phyloP scores from a whole-genome alignment of 345 rosid genomes.

The Schrenkiella parvula region DNA sequence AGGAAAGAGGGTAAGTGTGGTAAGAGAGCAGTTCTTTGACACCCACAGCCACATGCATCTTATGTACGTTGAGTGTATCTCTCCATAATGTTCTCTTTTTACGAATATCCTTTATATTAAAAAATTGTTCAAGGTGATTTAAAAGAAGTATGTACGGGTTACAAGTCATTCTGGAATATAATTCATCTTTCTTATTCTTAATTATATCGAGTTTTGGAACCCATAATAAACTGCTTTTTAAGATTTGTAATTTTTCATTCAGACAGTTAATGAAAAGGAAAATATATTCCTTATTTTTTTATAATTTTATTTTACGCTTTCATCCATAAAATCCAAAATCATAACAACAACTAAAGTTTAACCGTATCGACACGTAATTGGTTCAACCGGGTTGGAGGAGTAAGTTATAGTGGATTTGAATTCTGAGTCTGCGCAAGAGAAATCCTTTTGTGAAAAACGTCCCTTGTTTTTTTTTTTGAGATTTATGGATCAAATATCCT shows the following conservation, averaged over 20 bases:
- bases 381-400: neutral
- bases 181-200: neutral
- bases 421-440: neutral
- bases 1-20: neutral
- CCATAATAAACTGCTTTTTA: neutral
- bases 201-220: neutral
- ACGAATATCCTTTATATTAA: neutral
- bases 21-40: neutral
- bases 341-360: neutral
- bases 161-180: neutral
- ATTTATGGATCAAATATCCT: neutral
- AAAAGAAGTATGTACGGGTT: neutral
- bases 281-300: neutral
- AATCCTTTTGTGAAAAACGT: neutral
- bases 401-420: neutral
- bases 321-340: neutral
- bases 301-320: neutral
- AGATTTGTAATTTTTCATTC: neutral
- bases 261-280: neutral
- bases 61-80: neutral
- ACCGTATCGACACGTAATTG: neutral
- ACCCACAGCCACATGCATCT: slow-evolving; percentile 20
- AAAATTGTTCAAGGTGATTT: neutral
- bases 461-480: neutral
- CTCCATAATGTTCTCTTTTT: neutral